Evolutionary conservation across 1,139 yeast species (phyloP), one percentile per base, ranked within the genome.

Genomic region (Debaryomyces coudertii): DNA sequence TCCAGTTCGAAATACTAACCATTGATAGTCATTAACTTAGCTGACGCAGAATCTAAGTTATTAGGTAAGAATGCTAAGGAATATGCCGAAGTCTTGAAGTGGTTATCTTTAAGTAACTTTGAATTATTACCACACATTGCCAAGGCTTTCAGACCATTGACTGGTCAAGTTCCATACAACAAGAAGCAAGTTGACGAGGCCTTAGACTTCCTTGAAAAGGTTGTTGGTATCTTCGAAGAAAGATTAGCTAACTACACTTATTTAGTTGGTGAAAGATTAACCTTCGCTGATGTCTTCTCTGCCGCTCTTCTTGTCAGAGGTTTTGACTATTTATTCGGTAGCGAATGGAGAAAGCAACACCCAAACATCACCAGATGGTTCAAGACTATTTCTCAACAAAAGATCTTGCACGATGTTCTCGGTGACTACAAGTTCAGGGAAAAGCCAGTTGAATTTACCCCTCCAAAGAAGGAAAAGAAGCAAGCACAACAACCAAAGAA

Each of bases 341-440:
- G 73, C 44, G 84, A 84, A 62, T 90, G 93, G 92, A 84, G 90
- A 73, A 73, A 77, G 56, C 60, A 76, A 50, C 83, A 84, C 79
- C 96, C 97, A 53, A 79, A 80, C 62, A 66, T 82, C 63, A 73
- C 83, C 71, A 87, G 97, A 79, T 92, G 97, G 97, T 90, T 77
- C 80, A 79, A 77, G 65, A 88, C 96, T 48, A 74, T 92, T 50
- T 73, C 68, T 60, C 70, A 78, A 53, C 76, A 82, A 59, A 82
- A 82, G 51, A 69, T 79, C 63, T 70, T 87, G 61, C 71, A 71
- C 55, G 61, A 61, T 44, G 61, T 63, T 45, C 49, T 68, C 43
- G 65, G 69, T 53, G 79, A 74, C 56, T 76, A 79, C 62, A 63
- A 80, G 67, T 80, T 82, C 74, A 74, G 76, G 52, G 90, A 79